These are phyloP conservation scores for Vitis vinifera DNA, from an alignment of 164 flowering plant species.

Conservation along the genomic window DNA sequence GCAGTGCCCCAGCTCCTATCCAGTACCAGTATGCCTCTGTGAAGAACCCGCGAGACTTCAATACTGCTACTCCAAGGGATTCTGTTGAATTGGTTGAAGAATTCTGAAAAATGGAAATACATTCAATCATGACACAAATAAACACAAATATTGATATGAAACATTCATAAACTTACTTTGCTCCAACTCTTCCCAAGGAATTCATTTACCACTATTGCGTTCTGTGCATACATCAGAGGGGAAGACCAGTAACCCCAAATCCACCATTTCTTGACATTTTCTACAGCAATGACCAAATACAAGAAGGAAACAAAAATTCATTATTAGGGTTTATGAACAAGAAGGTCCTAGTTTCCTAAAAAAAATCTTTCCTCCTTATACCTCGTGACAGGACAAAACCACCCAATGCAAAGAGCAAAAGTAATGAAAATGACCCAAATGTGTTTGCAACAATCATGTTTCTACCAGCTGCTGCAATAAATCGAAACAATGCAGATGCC, in stretches of 20 bases:
- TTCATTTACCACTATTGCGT: conserved; percentile 41
- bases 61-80: too few species aligned
- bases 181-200: conserved; percentile 45
- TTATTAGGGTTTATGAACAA: too few species aligned
- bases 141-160: background rate
- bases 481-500: conserved; percentile 47
- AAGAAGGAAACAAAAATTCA: too few species aligned
- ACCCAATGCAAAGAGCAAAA: conserved; percentile 37
- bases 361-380: conserved; percentile 7
- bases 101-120: too few species aligned
- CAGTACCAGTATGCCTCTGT: too few species aligned
- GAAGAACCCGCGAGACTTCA: too few species aligned
- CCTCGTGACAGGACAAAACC: conserved; percentile 49
- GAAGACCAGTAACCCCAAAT: conserved; percentile 50
- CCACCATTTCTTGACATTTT: conserved; percentile 47
- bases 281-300: conserved; percentile 6
- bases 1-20: too few species aligned
- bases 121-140: too few species aligned
- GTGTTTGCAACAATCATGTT: conserved; percentile 51
- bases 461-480: conserved; percentile 40
- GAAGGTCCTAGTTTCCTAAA: too few species aligned
- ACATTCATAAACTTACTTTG: conserved; percentile 18
- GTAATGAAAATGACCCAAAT: conserved; percentile 41
- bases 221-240: conserved; percentile 47
- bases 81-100: too few species aligned